Base-by-base conservation (phyloP, 225 moss, liverwort and hornwort genomes). In the Physcomitrellopsis africana region DNA sequence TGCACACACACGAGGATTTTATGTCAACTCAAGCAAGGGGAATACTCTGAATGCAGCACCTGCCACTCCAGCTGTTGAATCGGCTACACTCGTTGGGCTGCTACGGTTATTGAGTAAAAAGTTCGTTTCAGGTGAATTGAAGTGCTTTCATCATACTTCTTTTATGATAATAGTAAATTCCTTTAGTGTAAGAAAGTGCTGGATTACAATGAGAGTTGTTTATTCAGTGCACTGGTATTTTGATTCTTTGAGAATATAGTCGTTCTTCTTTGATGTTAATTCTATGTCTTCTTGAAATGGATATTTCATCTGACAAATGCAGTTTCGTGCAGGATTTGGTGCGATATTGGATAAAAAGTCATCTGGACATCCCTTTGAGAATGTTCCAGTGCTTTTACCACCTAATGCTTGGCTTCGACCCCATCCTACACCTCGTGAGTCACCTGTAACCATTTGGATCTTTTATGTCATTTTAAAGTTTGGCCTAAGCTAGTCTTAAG, bases 311-410 rank as follows among this genome's bases (percentile, higher is more conserved):
- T 65, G 46, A 58, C 24, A 41, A 57, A 14, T 51, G 32, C 29
- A 41, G 15, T 60, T 7, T 23, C 20, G 24, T 77, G 29, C 85
- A 92, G 92, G 92, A 44, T 89, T 92, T 74, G 80, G 82, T 24
- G 89, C 87, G 46, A 85, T 89, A n/a, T 79, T 92, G 73, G 85
- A 89, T 49, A 80, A 68, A 60, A 92, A 92, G 65, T 80, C 87
- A 68, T 84, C 87, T 26, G 89, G 92, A 57, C 92, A 92, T 61
- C 87, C 92, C 5, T 92, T 92, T 69, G 89, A 92, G 74, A 92
- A 92, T 26, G 92, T 92, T 20, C 92, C 92, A 46, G 89, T 92
- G 57, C 82, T 92, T 16, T 85, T 92, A 47, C 89, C 92, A 43
- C 89, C 92, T 7, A 92, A 85, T 72, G 51, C 76, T 22, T 92